Conservation (phyloP, 148 eudicot genomes). For the Camellia japonica region DNA sequence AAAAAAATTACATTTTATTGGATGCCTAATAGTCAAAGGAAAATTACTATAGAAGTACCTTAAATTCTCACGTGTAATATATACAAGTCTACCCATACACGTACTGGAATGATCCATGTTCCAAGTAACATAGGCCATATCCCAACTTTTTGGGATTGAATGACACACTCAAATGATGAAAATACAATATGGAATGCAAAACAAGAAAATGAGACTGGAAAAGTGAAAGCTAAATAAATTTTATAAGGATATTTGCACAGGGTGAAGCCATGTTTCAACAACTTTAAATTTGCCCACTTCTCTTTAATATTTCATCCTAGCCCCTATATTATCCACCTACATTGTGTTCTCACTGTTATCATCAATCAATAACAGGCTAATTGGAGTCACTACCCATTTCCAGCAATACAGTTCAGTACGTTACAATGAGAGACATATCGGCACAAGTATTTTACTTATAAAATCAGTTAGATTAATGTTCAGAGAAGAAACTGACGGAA, state of each 20-base stretch:
- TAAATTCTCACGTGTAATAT: no score
- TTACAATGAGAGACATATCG: not conserved
- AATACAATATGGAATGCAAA: not conserved
- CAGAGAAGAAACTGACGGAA: not conserved
- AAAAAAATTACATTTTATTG: no score
- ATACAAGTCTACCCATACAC: no score
- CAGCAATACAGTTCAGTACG: not conserved
- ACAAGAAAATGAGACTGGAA: not conserved
- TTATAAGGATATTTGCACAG: not conserved
- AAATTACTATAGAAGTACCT: no score
- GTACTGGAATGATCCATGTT: no score
- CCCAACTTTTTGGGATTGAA: not conserved
- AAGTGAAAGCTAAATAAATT: not conserved
- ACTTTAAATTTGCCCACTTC: not conserved
- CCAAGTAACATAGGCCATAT: not conserved
- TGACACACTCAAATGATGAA: not conserved
- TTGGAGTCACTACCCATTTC: not conserved
- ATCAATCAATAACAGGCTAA: not conserved
- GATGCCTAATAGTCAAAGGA: no score
- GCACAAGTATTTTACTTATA: not conserved
- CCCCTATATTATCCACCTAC: not conserved
- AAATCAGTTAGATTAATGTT: not conserved
- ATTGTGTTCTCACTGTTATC: not conserved
- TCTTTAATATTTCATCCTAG: no score
- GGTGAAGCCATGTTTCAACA: not conserved